Base-by-base conservation (phyloP, 1,139 yeast genomes). In the Eremothecium coryli region DNA sequence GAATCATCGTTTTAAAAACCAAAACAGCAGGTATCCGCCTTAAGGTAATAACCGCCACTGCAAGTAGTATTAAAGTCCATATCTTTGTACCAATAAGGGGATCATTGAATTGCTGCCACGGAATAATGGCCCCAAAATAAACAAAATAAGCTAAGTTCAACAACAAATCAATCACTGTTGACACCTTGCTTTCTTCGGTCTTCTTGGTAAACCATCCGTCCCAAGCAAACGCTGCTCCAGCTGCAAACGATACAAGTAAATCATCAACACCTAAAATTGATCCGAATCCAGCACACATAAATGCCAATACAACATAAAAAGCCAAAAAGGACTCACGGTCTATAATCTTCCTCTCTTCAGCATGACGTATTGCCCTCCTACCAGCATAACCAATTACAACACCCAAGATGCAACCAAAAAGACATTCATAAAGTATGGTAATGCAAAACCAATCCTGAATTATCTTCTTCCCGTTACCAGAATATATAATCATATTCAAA, bases 181-280 rank as follows among this genome's bases (percentile, higher is more conserved):
- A 85, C 8, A 88, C 93, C 55, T 85, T 93, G 7, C 93, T 74
- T 52, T 86, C 95, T 52, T 85, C 95, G 0, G 96, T 86, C 50
- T 78, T 80, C 41, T 68, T 69, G 4, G 95, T 78, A 59, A 84
- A 85, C 73, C 90, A 85, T 12, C 96, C 96, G 56, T 86, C 93
- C 96, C 96, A 90, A 0, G 96, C 80, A 57, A 90, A 90, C 0
- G 96, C 86, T 0, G 95, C 77, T 26, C 98, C 98, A 0, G 97
- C 97, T 3, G 95, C 84, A 61, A 90, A 90, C 2, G 96, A 81
- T 2, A 85, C 95, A 35, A 90, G 66, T 45, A 90, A 71, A 58
- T 90, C 98, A 58, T 90, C 98, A 10, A 82, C 82, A 28, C 97
- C 97, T 37, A 90, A 65, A 54, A 88, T 76, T 4, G 96, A 75